These are phyloP conservation scores for Trypanosoma melophagium DNA, from an alignment of 208 protist genomes.

Conservation along the genomic window DNA sequence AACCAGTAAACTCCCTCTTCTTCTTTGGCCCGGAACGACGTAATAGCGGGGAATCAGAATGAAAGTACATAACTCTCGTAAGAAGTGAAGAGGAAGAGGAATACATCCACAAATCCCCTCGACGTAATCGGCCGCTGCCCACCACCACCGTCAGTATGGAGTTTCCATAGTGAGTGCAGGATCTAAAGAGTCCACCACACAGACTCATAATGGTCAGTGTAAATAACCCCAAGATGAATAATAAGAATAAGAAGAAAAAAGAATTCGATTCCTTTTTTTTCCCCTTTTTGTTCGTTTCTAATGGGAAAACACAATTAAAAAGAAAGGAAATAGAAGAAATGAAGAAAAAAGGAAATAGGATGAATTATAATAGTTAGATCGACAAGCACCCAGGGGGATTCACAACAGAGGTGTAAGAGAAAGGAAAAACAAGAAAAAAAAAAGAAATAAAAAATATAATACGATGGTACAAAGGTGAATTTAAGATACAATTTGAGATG, in stretches of 20 bases:
- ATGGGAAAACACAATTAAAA: not conserved
- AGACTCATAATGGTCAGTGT: not conserved
- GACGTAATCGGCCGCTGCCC: not conserved
- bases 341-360: not conserved
- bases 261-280: too few relatives aligned
- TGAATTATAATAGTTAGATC: not conserved
- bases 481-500: too few relatives aligned
- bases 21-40: not conserved
- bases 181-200: not conserved
- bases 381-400: not conserved
- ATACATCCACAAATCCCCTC: too few relatives aligned
- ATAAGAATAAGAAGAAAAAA: not conserved
- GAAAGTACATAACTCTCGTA: not conserved
- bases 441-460: constrained; percentile 9
- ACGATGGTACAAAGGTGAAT: not conserved
- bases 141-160: too few relatives aligned
- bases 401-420: not conserved
- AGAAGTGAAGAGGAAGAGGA: not conserved
- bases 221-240: not conserved
- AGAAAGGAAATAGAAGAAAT: not conserved
- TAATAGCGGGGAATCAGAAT: not conserved
- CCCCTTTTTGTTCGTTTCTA: not conserved
- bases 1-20: not conserved
- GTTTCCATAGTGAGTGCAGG: not conserved
- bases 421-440: constrained; percentile 15